These are phyloP conservation scores for Solanum chiquidenum DNA, from an alignment of 257 asterid species.

Conservation along the genomic window DNA sequence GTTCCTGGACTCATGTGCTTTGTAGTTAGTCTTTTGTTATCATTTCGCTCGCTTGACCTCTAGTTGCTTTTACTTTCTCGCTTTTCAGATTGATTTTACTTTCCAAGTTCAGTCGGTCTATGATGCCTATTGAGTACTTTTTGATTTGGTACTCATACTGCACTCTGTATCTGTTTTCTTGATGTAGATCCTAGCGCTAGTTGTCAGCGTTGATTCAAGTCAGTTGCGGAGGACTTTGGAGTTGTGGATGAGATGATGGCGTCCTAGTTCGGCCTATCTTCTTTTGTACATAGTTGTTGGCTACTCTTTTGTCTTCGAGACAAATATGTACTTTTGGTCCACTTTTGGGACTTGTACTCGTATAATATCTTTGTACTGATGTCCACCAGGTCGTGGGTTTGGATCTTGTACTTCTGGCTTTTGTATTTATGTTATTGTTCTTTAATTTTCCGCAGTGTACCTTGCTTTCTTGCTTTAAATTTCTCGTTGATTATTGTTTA, in stretches of 20 bases:
- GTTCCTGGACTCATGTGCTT: not conserved
- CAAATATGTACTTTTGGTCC: not conserved
- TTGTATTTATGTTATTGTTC: too few relatives aligned
- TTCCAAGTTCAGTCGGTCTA: not conserved
- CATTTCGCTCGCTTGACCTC: not conserved
- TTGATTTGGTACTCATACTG: not conserved
- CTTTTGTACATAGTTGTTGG: not conserved
- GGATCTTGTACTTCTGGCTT: not conserved
- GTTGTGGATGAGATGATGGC: not conserved
- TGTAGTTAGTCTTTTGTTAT: too few relatives aligned
- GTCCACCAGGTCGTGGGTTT: not conserved
- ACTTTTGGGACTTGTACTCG: not conserved
- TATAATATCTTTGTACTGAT: not conserved
- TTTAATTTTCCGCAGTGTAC: too few relatives aligned
- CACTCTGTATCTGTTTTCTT: not conserved
- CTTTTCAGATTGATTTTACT: not conserved
- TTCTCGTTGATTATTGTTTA: too few relatives aligned
- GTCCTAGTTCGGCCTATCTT: not conserved
- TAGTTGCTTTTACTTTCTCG: not conserved
- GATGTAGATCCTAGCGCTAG: not conserved
- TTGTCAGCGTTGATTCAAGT: too few relatives aligned
- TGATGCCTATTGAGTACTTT: not conserved
- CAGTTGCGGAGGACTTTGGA: not conserved
- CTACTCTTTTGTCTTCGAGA: not conserved
- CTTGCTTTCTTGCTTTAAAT: too few relatives aligned